Percentiles rank a stretch among this genome's conserved stretches.
These are phyloP conservation scores for Phenoliferia sp. DNA, from an alignment of 1,284 basidiomycete genomes.

Conservation along the genomic window DNA sequence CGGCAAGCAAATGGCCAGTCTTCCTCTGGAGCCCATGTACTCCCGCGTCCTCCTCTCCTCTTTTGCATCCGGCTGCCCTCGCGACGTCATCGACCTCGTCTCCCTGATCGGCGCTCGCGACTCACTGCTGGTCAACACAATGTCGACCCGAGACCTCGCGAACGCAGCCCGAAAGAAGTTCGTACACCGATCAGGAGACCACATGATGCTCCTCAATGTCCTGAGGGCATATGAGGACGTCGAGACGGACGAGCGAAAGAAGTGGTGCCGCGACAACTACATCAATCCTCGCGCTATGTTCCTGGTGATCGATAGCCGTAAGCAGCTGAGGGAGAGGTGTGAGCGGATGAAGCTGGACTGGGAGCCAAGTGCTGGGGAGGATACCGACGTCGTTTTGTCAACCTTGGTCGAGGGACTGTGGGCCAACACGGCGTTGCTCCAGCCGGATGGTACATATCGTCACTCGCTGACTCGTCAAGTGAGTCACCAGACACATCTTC, in stretches of 20 bases:
- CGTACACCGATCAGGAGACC: conserved; percentile 38
- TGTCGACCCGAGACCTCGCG: conserved; percentile 43
- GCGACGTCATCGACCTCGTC: conserved; percentile 71
- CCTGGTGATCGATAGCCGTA: conserved; percentile 34
- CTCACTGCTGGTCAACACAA: conserved; percentile 50
- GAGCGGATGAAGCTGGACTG: conserved; percentile 34
- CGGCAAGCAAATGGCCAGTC: conserved; percentile 71
- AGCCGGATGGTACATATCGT: conserved; percentile 72
- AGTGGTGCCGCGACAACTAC: conserved; percentile 79
- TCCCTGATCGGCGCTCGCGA: conserved; percentile 61
- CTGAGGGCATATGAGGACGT: conserved; percentile 50
- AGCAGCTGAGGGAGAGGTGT: conserved; percentile 37
- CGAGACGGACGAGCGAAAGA: conserved; percentile 38
- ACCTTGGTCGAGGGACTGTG: conserved; percentile 64
- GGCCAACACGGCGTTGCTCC: conserved; percentile 74
- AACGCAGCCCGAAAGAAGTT: conserved; percentile 50
- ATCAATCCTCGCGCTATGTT: conserved; percentile 34
- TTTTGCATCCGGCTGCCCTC: conserved; percentile 60
- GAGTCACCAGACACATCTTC: conserved; percentile 41
- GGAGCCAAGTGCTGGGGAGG: conserved; percentile 36
- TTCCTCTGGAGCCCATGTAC: conserved; percentile 78
- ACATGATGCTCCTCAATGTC: conserved; percentile 37
- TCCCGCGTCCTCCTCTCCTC: conserved; percentile 72
- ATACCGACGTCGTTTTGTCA: conserved; percentile 30
- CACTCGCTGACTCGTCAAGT: conserved; percentile 74